Evolutionary conservation across 805 yeast genomes (phyloP), one percentile per base, ranked within the genome.

Genomic region (Teunomyces lycoperdinae): DNA sequence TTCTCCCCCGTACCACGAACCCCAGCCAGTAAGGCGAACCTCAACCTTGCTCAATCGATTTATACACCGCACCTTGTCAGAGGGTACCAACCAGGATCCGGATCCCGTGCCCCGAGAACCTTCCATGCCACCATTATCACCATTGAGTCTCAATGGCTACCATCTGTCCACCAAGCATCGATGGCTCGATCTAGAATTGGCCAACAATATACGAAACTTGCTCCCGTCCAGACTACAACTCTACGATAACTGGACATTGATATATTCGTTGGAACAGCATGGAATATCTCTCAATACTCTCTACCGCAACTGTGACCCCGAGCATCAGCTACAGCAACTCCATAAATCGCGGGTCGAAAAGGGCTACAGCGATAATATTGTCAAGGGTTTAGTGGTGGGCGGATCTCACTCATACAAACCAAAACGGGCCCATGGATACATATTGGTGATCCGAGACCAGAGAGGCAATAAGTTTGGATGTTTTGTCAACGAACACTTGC

Each of bases 261-360:
- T 83, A 2, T 92, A 91, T 62, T 85, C 94, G n/a, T 67, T 89
- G 50, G 97, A 91, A 56, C 97, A 89, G 64, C 88, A 90, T 62
- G 99, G 99, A 0, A 84, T 96, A 0, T 87, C 96, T 0, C 64
- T 92, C 46, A 82, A 79, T 49, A 90, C 98, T 0, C 66, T 94
- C 13, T 92, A 91, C 62, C 69, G 77, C 11, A 70, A 74, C 41
- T 65, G 80, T 47, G 70, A 70, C 41, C 85, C 86, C 0, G 70
- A 63, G 8, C 54, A 60, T 48, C 76, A 73, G 46, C 45, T 58
- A 43, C 60, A 57, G 30, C 56, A 61, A 44, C 45, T 46, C 11
- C 47, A 53, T 16, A 57, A 56, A 35, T 51, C 50, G 26, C 50
- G 51, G 34, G 41, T 35, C 0, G 67, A 68, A 42, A 49, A 44